Base-by-base conservation (phyloP, 2,329 filamentous ascomycete species). In the Penicillium italicum region DNA sequence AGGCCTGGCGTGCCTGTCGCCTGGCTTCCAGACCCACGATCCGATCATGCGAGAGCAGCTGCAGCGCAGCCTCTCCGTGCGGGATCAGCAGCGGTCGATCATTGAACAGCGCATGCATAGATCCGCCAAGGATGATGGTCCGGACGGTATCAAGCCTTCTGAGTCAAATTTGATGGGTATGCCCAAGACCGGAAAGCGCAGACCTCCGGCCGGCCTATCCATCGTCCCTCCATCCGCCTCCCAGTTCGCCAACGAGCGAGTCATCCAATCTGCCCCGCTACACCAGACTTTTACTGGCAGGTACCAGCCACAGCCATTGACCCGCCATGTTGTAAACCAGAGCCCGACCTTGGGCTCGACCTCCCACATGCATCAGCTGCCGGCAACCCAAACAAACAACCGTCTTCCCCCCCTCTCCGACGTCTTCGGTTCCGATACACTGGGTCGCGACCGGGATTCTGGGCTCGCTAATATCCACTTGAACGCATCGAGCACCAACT, bases 31-130 rank as follows among this genome's bases (percentile, higher is more conserved):
- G 63, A 97, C 94, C 16, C 90, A 97, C 66, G 91, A 99, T 74
- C 93, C 94, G n/a, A 84, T 89, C 20, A 95, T 97, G 91, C 88
- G 94, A 70, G 91, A 96, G 74, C 92, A 97, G 74, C 79, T 99
- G 50, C 91, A 97, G 75, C 86, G 93, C 64, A 97, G 94, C 74
- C 85, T 97, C 74, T 91, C 89, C 43, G 92, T 99, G 30, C 83
- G 92, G 61, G 93, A 99, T 64, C 91, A 96, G 72, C 94, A 99
- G 74, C 84, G 93, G 63, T 89, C 91, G 62, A 93, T 99, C 64
- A 99, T 99, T 65, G 94, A 97, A 75, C 87, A 90, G 34, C 85
- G 94, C 69, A 77, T 93, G 65, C 91, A 97, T 68, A 92, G 93
- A 75, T 90, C 92, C 47, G 89, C 88, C 20, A 93, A 93, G 66